These are phyloP conservation scores for Sugiyamaella xylanicola DNA, from an alignment of 1,139 yeast genomes.

Conservation along the genomic window DNA sequence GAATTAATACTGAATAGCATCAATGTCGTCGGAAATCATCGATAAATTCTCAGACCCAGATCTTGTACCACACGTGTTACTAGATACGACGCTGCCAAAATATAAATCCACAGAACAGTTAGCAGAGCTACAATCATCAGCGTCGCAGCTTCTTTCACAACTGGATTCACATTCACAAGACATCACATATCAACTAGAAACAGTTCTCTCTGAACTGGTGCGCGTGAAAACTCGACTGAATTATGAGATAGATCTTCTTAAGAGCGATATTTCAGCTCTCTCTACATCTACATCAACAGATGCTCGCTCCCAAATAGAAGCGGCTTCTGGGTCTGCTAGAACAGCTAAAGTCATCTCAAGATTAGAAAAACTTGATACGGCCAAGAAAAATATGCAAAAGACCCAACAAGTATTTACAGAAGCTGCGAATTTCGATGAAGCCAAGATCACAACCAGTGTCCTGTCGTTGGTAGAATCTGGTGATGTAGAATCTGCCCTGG, in stretches of 20 bases:
- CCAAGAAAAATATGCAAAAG: constrained; percentile 34
- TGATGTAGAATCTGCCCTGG: constrained; percentile 32
- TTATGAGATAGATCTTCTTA: constrained; percentile 42
- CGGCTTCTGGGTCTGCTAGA: constrained; percentile 26
- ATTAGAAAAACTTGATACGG: constrained; percentile 36
- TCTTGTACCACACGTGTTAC: constrained; percentile 38
- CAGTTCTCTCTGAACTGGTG: constrained; percentile 35
- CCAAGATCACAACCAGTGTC: constrained; percentile 29
- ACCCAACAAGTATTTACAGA: constrained; percentile 37
- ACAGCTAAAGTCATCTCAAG: constrained; percentile 28
- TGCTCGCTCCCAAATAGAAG: constrained; percentile 27
- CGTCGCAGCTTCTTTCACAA: constrained; percentile 40
- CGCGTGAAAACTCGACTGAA: constrained; percentile 39
- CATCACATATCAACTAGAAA: constrained; percentile 39
- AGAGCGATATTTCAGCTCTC: constrained; percentile 39
- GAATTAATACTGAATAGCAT: neutral
- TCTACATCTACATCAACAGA: constrained; percentile 32
- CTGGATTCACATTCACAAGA: constrained; percentile 42
- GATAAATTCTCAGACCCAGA: constrained; percentile 36
- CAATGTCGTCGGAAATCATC: constrained; percentile 7
- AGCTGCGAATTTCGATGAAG: constrained; percentile 37
- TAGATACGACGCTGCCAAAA: constrained; percentile 36
- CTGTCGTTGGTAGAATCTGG: constrained; percentile 28
- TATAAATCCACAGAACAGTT: constrained; percentile 30
- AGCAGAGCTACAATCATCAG: constrained; percentile 38